Evolutionary conservation across 345 rosid species (phyloP), one percentile per base, ranked within the genome.

Genomic region (Mangifera indica): DNA sequence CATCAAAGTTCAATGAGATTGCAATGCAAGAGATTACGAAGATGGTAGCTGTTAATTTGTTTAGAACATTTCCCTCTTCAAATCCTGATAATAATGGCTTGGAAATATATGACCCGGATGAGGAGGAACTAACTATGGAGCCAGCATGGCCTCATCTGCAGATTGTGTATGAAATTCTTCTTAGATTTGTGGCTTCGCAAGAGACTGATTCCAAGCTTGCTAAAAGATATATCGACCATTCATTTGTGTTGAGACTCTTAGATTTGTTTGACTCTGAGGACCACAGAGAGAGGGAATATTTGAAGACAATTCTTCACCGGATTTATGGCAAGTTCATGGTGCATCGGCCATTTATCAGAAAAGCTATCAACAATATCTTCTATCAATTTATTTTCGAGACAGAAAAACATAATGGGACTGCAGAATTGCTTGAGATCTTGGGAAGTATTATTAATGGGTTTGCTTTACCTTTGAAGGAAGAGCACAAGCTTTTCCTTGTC

Each of bases 401-500:
- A 0, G 90, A 88, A 74, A 88, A 80, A 77, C 90, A 87, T 61
- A 88, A 87, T 53, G 93, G 96, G 21, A 83, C 84, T 20, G 91
- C 91, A 0, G 96, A 90, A 75, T 71, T 90, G 81, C 90, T 90
- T 58, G 96, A 90, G 87, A 88, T 90, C 34, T 83, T 90, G 22
- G 96, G 93, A 46, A 90, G 96, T 77, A 85, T 90, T 74, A 88
- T 88, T 63, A 88, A 90, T 48, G 96, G 96, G 48, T 90, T 90
- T 63, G 91, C 96, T 70, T 80, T 90, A 81, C 96, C 96, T 15
- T 82, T 90, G 70, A 90, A 90, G 87, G 93, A 90, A 84, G 96
- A 90, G 76, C 96, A 90, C 78, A 90, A 90, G 67, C 87, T 90
- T 17, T 90, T 90, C 79, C 85, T 90, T 42, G 82, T 88, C 20